phyloP scores from a whole-genome alignment of 1,284 basidiomycete species.

The Irpex sp. region DNA sequence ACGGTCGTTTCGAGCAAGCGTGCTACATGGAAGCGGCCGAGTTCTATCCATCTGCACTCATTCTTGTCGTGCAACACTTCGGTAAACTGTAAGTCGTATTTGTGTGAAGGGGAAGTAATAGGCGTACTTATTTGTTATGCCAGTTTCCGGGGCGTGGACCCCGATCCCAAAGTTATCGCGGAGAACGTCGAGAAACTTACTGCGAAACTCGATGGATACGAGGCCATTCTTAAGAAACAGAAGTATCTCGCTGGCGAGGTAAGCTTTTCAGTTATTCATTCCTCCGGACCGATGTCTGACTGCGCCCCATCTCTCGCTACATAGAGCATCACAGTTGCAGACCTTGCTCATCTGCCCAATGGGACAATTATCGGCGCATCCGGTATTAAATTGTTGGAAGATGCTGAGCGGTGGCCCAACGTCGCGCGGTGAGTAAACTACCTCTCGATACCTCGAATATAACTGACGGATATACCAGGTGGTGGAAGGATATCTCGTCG shows the following conservation, averaged over 20 bases:
- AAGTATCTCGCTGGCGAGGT: neutral
- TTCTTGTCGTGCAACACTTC: neutral
- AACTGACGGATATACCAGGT: neutral
- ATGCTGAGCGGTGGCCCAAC: neutral
- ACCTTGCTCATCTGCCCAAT: neutral
- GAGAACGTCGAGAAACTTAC: neutral
- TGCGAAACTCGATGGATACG: neutral
- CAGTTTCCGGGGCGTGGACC: neutral
- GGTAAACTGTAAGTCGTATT: neutral
- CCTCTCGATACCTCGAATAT: too few species aligned
- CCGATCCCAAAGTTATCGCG: neutral
- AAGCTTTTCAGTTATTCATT: neutral
- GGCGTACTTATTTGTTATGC: neutral
- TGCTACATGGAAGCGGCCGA: neutral
- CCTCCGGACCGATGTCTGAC: neutral
- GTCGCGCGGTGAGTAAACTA: neutral
- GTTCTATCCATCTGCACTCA: neutral
- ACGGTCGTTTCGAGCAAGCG: neutral
- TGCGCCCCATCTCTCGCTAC: neutral
- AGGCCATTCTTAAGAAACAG: neutral
- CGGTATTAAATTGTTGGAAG: neutral
- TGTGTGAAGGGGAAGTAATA: neutral
- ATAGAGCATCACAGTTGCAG: neutral
- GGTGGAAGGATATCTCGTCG: constrained; percentile 1
- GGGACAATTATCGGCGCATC: neutral